Base-by-base conservation (phyloP, 257 asterid species). In the Buddleja alternifolia region DNA sequence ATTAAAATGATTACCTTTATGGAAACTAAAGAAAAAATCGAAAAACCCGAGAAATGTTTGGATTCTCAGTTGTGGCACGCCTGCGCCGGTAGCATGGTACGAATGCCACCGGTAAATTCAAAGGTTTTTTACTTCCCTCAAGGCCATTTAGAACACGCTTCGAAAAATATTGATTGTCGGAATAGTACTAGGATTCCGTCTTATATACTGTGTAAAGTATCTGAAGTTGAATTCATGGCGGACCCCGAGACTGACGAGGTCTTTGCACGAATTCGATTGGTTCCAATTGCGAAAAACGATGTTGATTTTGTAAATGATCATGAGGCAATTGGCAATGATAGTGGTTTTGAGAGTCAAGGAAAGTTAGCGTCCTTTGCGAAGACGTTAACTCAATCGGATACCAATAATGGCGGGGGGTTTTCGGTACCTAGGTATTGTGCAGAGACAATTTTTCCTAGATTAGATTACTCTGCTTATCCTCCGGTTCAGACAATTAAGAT, bases 31-130 rank as follows among this genome's bases (percentile, higher is more conserved):
- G 86, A 76, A 8, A 70, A 63, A 52, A 60, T 39, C 65, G 75
- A 75, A 54, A 85, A 82, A 70, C 61, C 63, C 11, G 84, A 76
- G 42, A 82, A 60, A 32, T 73, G 87, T 57, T 75, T 87, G 67
- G 90, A 84, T 77, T 80, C 94, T 69, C 88, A 77, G 63, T 56
- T 87, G 34, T 87, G 94, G 90, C 90, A 84, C 69, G 94, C 88
- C 39, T 87, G 94, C 73, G 94, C 94, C 16, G 94, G 94, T 21
- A 77, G 81, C 63, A 82, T 82, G 88, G 85, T 84, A 41, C 88
- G 82, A 69, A 84, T 84, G 84, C 90, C 85, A 1, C 72, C 74
- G 10, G 69, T 82, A 8, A 77, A 80, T 70, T 76, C 94, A 3
- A 70, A 70, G 36, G 88, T 87, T 4, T 84, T 72, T 52, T 87